Conservation (phyloP, 768 basidiomycete genomes). For the Imleria badia region DNA sequence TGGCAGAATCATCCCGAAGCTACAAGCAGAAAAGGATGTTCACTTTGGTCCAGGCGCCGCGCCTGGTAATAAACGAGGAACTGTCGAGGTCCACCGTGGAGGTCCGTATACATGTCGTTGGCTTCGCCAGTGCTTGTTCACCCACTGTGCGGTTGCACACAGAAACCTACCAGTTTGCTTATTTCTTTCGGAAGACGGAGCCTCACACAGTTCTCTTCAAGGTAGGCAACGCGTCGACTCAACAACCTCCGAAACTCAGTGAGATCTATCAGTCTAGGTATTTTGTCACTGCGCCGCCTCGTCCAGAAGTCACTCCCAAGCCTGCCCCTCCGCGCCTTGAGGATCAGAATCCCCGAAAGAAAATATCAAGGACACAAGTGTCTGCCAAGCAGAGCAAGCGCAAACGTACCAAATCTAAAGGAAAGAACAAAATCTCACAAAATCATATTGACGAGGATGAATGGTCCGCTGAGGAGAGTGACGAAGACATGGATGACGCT, state of each 20-base stretch:
- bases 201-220: conserved; percentile 82
- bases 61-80: conserved; percentile 59
- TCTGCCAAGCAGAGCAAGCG: conserved; percentile 11
- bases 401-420: conserved; percentile 43
- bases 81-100: conserved; percentile 83
- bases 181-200: conserved; percentile 82
- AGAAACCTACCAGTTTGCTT: conserved; percentile 91
- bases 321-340: conserved; percentile 5
- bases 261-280: conserved; percentile 37
- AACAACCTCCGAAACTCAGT: not conserved
- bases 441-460: conserved; percentile 28
- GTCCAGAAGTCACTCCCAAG: conserved; percentile 18
- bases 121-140: not conserved
- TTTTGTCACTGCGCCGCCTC: conserved; percentile 36
- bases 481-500: conserved; percentile 15
- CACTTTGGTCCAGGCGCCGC: conserved; percentile 38
- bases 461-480: conserved; percentile 19
- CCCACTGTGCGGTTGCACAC: conserved; percentile 3
- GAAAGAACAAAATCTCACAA: conserved; percentile 31
- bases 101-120: conserved; percentile 41
- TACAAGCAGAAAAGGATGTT: conserved; percentile 56
- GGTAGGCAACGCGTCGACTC: conserved; percentile 39
- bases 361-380: conserved; percentile 19
- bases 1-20: conserved; percentile 61
- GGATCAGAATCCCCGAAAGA: conserved; percentile 10